Conservation (phyloP, 2,329 filamentous ascomycete species). For the Periglandula ipomoeae region DNA sequence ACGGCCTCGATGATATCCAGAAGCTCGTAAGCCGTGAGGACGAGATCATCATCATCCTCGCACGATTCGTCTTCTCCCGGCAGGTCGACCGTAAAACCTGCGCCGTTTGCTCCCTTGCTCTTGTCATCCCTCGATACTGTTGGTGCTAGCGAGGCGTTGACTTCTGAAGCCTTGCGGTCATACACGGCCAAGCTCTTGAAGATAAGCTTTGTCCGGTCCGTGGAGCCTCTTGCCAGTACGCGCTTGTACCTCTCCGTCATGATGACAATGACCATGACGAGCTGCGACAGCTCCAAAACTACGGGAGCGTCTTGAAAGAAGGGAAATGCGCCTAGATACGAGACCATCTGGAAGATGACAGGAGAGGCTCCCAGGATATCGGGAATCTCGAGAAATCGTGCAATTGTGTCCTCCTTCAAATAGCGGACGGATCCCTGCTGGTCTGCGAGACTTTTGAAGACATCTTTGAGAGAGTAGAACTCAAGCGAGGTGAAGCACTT, state of each 20-base stretch:
- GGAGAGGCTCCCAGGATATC: conserved; percentile 59
- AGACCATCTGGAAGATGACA: conserved; percentile 62
- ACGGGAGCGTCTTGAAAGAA: conserved; percentile 62
- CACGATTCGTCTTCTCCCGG: conserved; percentile 34
- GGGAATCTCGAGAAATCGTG: conserved; percentile 64
- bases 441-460: conserved; percentile 63
- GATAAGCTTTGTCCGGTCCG: conserved; percentile 53
- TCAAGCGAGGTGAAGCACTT: conserved; percentile 65
- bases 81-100: conserved; percentile 38
- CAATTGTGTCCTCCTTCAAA: conserved; percentile 59
- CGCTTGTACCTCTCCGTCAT: conserved; percentile 61
- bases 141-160: conserved; percentile 7
- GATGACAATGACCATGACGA: conserved; percentile 64
- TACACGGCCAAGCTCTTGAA: conserved; percentile 66
- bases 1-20: conserved; percentile 56
- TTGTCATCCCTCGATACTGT: not conserved
- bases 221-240: conserved; percentile 49
- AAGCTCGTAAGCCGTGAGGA: conserved; percentile 59
- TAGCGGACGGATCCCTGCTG: conserved; percentile 51
- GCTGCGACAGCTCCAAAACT: conserved; percentile 58
- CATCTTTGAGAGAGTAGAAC: conserved; percentile 63
- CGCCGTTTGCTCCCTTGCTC: conserved; percentile 11
- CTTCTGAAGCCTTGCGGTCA: conserved; percentile 45
- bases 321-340: conserved; percentile 64
- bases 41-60: conserved; percentile 51